A percentile compares a stretch with the other conserved stretches of the same genome.
phyloP scores from a whole-genome alignment of 2,329 filamentous ascomycete species.

The Penicillium thymicola region DNA sequence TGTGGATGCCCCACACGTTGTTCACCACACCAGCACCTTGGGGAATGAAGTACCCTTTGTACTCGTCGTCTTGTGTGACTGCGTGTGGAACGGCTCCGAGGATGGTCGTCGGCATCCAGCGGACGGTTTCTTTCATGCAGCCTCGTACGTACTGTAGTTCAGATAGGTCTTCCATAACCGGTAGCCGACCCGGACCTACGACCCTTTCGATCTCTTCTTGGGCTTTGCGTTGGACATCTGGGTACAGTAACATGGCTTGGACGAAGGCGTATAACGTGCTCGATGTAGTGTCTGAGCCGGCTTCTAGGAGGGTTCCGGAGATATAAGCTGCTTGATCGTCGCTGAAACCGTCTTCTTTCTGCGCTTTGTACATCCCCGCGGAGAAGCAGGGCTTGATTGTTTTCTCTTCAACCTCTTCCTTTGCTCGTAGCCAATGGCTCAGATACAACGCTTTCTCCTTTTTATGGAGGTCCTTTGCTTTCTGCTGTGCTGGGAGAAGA shows the following conservation, averaged over 20 bases:
- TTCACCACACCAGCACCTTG: slow-evolving; percentile 47
- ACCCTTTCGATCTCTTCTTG: slow-evolving; percentile 39
- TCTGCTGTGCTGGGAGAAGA: slow-evolving; percentile 33
- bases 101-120: slow-evolving; percentile 45
- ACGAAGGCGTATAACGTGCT: slow-evolving; percentile 50
- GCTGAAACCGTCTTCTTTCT: slow-evolving; percentile 31
- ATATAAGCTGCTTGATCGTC: slow-evolving; percentile 37
- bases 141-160: slow-evolving; percentile 35
- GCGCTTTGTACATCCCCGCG: slow-evolving; percentile 25
- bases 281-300: slow-evolving; percentile 51
- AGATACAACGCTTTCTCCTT: slow-evolving; percentile 45
- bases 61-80: slow-evolving; percentile 48
- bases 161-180: slow-evolving; percentile 30
- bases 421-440: slow-evolving; percentile 43
- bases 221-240: slow-evolving; percentile 42
- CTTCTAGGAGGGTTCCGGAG: slow-evolving; percentile 37
- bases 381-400: slow-evolving; percentile 32
- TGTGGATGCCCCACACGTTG: slow-evolving; percentile 47
- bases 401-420: slow-evolving; percentile 31
- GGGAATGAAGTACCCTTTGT: slow-evolving; percentile 50
- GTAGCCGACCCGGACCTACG: slow-evolving; percentile 29
- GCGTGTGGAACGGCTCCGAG: slow-evolving; percentile 48
- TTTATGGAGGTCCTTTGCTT: slow-evolving; percentile 44
- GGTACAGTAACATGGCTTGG: slow-evolving; percentile 48
- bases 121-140: slow-evolving; percentile 35